Evolutionary conservation across 768 basidiomycete species (phyloP), one percentile per base, ranked within the genome.

Genomic region (Leccinum uliginosum): DNA sequence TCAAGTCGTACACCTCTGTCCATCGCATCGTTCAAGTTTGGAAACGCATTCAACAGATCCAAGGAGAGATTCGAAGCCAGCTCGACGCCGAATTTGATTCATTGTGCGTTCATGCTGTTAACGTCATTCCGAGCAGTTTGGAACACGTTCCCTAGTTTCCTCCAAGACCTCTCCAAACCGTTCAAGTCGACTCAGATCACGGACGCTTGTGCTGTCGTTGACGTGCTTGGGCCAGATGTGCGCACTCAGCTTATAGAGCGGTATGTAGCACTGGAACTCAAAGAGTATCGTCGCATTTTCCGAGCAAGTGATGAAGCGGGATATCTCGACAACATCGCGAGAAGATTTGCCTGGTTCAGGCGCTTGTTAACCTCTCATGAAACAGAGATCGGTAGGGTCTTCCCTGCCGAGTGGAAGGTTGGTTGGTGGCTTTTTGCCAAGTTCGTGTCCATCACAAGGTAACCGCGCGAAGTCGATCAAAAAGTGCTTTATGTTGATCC

Each of bases 281-380:
- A 93, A 68, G 97, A 98, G 69, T 99, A 98, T 69, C 86, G 94
- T 11, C 87, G 94, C 21, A 95, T 99, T 67, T 98, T 99, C 75
- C 85, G 90, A 50, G 83, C 90, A 7, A 86, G 86, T 6, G 94
- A 97, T 60, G 97, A 98, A 72, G 93, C 97, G 2, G 97, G 96
- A 4, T 93, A 97, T 65, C 78, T 99, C 47, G 97, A 99, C 74
- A 99, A 99, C 61, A 80, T 97, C 6, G 84, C 92, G 0, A 78
- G 97, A 15, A 83, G 97, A 43, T 98, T 93, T 63, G 92, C 94
- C 4, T 99, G 95, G 94, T 98, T 98, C 74, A 79, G 89, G 21
- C 83, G 95, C 27, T 71, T 94, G 29, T 74, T 99, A 21, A 84
- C 87, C 56, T 84, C 83, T 6, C 91, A 97, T 69, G 95, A 98